phyloP scores from a whole-genome alignment of 257 asterid genomes.

The Rehmannia glutinosa region DNA sequence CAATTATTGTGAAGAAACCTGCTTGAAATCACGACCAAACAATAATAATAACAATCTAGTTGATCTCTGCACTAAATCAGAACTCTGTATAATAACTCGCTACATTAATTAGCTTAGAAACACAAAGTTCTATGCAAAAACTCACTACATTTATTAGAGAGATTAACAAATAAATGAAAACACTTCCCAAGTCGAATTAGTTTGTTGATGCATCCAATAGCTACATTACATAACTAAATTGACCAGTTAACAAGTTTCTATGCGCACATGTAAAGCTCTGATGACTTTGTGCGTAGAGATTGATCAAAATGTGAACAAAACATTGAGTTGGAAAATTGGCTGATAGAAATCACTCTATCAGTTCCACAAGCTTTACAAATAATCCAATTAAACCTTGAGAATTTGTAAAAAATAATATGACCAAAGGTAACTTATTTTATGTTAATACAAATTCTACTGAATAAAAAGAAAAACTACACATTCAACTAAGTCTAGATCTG shows the following conservation, averaged over 20 bases:
- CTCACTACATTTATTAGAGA: constrained; percentile 4
- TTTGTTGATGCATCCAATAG: not conserved
- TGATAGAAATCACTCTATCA: not conserved
- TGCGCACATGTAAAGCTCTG: not conserved
- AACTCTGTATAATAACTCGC: not conserved
- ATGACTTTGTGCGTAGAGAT: not conserved
- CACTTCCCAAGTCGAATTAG: not conserved
- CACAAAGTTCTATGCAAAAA: not conserved
- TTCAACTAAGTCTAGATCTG: not conserved
- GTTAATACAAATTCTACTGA: not conserved
- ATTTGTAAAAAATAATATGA: too few species aligned
- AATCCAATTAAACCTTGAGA: not conserved
- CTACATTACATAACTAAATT: not conserved
- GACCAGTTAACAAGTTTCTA: not conserved
- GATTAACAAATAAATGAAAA: not conserved
- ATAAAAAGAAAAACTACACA: not conserved
- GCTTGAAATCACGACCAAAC: constrained; percentile 2
- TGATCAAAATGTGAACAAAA: not conserved
- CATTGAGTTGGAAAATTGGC: not conserved
- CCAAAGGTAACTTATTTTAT: too few species aligned
- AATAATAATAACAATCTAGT: constrained; percentile 3
- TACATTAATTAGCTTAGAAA: not conserved
- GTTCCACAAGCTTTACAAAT: not conserved
- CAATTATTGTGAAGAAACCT: constrained; percentile 22
- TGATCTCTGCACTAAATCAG: not conserved